phyloP scores from a whole-genome alignment of 2,329 filamentous ascomycete genomes.

The Nannizzia gypsea region DNA sequence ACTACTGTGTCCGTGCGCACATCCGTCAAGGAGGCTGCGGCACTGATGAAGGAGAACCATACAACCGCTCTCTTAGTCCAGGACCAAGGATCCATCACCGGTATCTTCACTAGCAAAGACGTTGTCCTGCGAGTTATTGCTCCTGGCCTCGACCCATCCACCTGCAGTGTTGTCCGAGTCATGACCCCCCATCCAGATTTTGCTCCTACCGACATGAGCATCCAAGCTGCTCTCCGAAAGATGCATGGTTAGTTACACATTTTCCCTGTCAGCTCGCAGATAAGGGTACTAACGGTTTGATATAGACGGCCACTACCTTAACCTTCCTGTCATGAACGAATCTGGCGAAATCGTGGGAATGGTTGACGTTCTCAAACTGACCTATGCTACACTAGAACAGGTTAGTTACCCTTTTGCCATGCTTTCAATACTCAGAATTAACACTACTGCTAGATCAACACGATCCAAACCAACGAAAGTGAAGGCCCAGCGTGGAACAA shows the following conservation, averaged over 20 bases:
- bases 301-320: conserved; percentile 90
- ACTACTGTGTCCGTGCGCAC: conserved; percentile 92
- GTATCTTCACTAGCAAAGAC: conserved; percentile 99
- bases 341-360: conserved; percentile 95
- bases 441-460: conserved; percentile 53
- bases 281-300: conserved; percentile 12
- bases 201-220: conserved; percentile 97
- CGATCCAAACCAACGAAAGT: conserved; percentile 75
- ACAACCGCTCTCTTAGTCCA: conserved; percentile 93
- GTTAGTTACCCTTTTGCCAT: conserved; percentile 35
- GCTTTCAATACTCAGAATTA: neutral
- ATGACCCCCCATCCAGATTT: conserved; percentile 99
- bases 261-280: conserved; percentile 4
- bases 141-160: conserved; percentile 82
- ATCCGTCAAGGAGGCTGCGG: conserved; percentile 88
- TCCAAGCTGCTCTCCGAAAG: conserved; percentile 92
- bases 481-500: conserved; percentile 99
- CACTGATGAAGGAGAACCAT: conserved; percentile 97
- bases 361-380: conserved; percentile 97
- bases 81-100: conserved; percentile 92
- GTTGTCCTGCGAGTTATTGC: conserved; percentile 96
- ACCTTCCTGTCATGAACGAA: conserved; percentile 97
- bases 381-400: conserved; percentile 94
- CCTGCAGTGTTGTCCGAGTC: conserved; percentile 93
- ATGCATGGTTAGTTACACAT: conserved; percentile 70